phyloP scores from a whole-genome alignment of 345 rosid species.

The Moricandia arvensis region DNA sequence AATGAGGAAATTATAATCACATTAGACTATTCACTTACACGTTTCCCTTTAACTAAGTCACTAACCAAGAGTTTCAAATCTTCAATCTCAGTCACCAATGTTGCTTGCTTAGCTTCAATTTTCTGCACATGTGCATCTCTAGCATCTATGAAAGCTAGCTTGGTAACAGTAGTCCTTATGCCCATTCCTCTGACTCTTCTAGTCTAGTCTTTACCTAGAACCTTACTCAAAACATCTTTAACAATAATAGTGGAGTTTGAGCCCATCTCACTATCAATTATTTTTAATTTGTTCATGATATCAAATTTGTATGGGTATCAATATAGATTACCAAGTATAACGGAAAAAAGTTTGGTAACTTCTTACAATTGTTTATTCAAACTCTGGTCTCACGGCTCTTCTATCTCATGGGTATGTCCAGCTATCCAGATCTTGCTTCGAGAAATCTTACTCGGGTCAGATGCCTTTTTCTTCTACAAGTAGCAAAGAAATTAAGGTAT shows the following conservation, averaged over 20 bases:
- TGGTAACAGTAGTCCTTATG: background rate
- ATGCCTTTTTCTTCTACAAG: too few relatives aligned
- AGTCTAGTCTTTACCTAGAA: background rate
- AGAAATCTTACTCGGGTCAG: too few relatives aligned
- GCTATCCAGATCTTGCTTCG: too few relatives aligned
- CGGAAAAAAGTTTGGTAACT: too few relatives aligned
- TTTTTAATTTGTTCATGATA: background rate
- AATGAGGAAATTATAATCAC: background rate
- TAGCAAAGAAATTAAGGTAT: too few relatives aligned
- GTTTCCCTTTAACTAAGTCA: background rate
- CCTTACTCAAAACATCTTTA: background rate
- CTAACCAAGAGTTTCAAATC: background rate
- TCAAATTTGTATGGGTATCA: background rate
- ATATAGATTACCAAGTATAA: background rate
- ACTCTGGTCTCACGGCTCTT: too few relatives aligned
- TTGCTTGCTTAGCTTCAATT: background rate
- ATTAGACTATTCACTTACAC: background rate
- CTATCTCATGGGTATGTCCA: too few relatives aligned
- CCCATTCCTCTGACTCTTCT: background rate
- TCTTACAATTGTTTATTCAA: too few relatives aligned
- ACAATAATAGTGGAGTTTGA: background rate
- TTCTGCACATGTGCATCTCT: background rate
- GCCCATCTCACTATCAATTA: background rate
- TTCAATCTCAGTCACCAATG: background rate
- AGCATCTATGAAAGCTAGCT: background rate